A percentile compares a stretch with the other conserved stretches of the same genome.
These are phyloP conservation scores for Fonsecaea pedrosoi DNA, from an alignment of 2,329 filamentous ascomycete genomes.

Conservation along the genomic window DNA sequence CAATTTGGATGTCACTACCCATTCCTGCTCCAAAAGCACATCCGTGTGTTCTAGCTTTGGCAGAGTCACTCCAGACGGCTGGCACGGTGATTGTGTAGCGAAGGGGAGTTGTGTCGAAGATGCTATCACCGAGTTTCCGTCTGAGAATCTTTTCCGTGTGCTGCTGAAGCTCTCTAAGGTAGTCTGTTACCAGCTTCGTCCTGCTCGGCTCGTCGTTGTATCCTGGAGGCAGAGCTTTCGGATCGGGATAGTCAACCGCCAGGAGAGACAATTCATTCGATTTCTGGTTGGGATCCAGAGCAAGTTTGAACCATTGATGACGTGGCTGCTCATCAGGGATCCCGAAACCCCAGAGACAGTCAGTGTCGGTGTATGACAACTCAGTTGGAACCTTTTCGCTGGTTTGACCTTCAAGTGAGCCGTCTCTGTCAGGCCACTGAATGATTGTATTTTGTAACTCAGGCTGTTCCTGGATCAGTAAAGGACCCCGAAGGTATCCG, in stretches of 20 bases:
- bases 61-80: constrained; percentile 43
- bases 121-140: constrained; percentile 26
- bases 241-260: constrained; percentile 24
- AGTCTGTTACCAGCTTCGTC: constrained; percentile 31
- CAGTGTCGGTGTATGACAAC: constrained; percentile 26
- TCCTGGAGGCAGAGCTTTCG: constrained; percentile 24
- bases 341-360: constrained; percentile 37
- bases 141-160: constrained; percentile 31
- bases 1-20: constrained; percentile 35
- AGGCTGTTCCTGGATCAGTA: constrained; percentile 26
- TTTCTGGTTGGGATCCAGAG: constrained; percentile 32
- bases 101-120: constrained; percentile 29
- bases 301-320: constrained; percentile 41
- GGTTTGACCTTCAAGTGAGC: constrained; percentile 32
- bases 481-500: background rate
- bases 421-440: constrained; percentile 35
- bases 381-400: constrained; percentile 40
- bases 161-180: constrained; percentile 30
- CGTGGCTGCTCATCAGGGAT: constrained; percentile 36
- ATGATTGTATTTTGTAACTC: constrained; percentile 35
- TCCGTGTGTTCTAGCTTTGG: constrained; percentile 30
- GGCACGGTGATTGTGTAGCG: constrained; percentile 44
- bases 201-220: constrained; percentile 19
- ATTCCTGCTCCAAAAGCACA: constrained; percentile 40
- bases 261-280: constrained; percentile 21